Evolutionary conservation across 495 filamentous ascomycete species (phyloP).

Genomic region (Neurospora sp.): DNA sequence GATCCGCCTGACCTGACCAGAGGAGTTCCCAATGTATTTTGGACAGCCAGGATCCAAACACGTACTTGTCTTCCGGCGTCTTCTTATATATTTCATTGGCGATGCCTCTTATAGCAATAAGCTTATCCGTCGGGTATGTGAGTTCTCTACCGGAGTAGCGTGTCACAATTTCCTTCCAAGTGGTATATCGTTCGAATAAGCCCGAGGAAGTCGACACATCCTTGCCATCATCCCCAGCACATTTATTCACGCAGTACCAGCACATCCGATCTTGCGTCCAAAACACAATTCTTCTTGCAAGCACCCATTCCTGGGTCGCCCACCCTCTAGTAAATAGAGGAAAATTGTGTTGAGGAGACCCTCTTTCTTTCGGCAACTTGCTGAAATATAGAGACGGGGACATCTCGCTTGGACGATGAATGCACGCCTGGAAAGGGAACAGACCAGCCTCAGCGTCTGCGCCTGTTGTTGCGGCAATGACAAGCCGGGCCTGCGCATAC

Average conservation of each 20-base stretch:
- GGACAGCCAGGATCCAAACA: background rate
- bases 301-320: background rate
- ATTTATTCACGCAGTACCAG: fast-evolving
- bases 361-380: background rate
- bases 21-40: background rate
- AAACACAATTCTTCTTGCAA: background rate
- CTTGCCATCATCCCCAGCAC: background rate
- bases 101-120: background rate
- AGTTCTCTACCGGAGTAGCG: background rate
- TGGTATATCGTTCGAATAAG: background rate
- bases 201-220: too few species aligned
- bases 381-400: background rate
- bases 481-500: background rate
- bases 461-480: background rate
- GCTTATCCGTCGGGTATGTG: background rate
- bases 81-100: background rate
- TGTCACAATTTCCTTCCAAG: background rate
- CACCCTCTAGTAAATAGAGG: background rate
- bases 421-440: background rate
- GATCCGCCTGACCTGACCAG: background rate
- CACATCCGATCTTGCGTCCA: background rate
- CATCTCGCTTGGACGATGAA: background rate
- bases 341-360: background rate
- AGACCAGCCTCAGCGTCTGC: fast-evolving
- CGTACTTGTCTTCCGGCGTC: background rate